Base-by-base conservation (phyloP, 2,329 filamentous ascomycete species). In the Cladophialophora yegresii region DNA sequence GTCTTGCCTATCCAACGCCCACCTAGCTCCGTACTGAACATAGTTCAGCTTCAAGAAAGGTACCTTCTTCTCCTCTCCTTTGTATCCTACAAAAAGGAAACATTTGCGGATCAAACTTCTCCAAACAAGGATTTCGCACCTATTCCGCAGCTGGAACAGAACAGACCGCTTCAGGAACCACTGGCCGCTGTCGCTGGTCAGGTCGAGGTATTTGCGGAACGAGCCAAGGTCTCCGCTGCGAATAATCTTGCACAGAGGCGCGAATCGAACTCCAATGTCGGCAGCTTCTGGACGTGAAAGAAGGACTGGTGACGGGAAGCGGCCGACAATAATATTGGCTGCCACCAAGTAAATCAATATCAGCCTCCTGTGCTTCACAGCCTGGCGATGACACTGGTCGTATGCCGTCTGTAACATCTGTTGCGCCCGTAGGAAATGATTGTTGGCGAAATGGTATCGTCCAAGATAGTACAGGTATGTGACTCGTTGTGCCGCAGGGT, bases 401-500 rank as follows among this genome's bases (percentile, higher is more conserved):
- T 96, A 97, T 2, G 93, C 91, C 28, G 88, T 83, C 72, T 96
- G 85, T 6, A 97, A 81, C 40, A 89, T 91, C 55, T 86, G 81
- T 58, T 89, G 86, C 0, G 93, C 92, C 28, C 90, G 87, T 67
- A 85, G 86, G 76, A 92, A 96, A 74, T 96, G 89, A 70, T 87
- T 89, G 75, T 91, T 93, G 68, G 90, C 87, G 75, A 96, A 92
- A 73, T 93, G 87, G 77, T 93, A 97, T 64, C 92, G 89, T 20
- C 93, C 93, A 5, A 98, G 87, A 74, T 96, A 96, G 79, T 96
- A 97, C 13, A 98, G 87, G 72, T 93, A 98, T 3, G 92, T 96
- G 57, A 96, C 92, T 55, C 92, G 87, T 74, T 98, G 91, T 5
- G 89, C 85, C 23, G 91, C 91, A 2, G 93, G 92, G 73, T 96